phyloP scores from a whole-genome alignment of 2,329 filamentous ascomycete genomes.

The Coleophoma crateriformis region DNA sequence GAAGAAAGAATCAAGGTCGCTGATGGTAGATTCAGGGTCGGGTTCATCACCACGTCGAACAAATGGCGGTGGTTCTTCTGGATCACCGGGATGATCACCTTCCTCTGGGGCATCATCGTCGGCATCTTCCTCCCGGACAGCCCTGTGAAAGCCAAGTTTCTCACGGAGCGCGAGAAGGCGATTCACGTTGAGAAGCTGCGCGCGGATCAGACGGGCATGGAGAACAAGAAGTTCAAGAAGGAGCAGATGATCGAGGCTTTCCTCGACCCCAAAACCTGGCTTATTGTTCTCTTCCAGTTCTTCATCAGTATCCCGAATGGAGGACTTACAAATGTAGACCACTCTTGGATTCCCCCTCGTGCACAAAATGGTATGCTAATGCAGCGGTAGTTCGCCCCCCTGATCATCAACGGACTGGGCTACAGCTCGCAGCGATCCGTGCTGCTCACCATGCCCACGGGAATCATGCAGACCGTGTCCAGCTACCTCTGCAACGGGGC shows the following conservation, averaged over 20 bases:
- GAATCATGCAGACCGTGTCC: conserved; percentile 24
- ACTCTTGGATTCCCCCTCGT: neutral
- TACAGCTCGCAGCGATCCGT: conserved; percentile 27
- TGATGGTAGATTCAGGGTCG: conserved; percentile 7
- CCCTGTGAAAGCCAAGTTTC: conserved; percentile 37
- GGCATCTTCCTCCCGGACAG: conserved; percentile 41
- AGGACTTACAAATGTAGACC: conserved; percentile 7
- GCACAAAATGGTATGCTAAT: too few species aligned
- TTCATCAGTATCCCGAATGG: conserved; percentile 27
- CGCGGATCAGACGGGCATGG: conserved; percentile 49
- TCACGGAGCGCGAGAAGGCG: conserved; percentile 33
- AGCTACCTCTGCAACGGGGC: conserved; percentile 12
- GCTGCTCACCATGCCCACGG: conserved; percentile 56
- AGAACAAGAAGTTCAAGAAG: conserved; percentile 42
- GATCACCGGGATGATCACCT: conserved; percentile 16
- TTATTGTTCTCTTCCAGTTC: conserved; percentile 19
- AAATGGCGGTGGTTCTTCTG: conserved; percentile 18
- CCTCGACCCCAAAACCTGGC: conserved; percentile 31
- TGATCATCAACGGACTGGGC: conserved; percentile 31
- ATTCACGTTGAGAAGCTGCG: conserved; percentile 44
- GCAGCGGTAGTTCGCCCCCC: conserved; percentile 8
- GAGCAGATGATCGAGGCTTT: conserved; percentile 45
- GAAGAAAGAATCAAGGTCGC: neutral
- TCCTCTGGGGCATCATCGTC: conserved; percentile 29
- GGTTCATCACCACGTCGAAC: conserved; percentile 13